Conservation (phyloP, 768 basidiomycete species). For the Antrodiella citrinella region DNA sequence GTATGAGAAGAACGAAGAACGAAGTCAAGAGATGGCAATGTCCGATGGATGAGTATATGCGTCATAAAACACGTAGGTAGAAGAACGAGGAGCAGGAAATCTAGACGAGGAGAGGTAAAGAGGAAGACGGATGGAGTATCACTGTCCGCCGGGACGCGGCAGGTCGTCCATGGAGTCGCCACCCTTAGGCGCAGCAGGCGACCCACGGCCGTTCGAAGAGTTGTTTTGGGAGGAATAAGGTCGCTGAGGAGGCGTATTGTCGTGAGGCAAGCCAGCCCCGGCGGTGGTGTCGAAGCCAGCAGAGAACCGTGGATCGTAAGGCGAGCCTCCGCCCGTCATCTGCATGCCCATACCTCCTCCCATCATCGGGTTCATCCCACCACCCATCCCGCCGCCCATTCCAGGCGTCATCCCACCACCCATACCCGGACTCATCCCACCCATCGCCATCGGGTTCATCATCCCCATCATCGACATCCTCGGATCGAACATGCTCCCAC, state of each 20-base stretch:
- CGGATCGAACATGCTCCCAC: slow-evolving; percentile 56
- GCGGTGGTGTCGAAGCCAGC: slow-evolving; percentile 10
- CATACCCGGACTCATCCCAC: slow-evolving; percentile 30
- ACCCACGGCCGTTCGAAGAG: background rate
- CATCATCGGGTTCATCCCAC: slow-evolving; percentile 7
- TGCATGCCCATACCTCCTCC: slow-evolving; percentile 20
- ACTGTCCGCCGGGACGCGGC: background rate
- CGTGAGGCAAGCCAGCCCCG: slow-evolving; percentile 7
- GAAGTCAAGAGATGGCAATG: background rate
- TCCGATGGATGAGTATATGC: background rate
- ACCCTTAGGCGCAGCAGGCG: background rate
- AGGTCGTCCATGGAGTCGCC: background rate
- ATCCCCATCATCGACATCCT: slow-evolving; percentile 80
- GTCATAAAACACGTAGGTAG: background rate
- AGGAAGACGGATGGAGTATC: background rate
- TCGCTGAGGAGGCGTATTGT: background rate
- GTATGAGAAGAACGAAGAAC: background rate
- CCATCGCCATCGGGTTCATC: slow-evolving; percentile 48
- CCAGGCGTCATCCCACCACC: slow-evolving; percentile 1
- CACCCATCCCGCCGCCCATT: slow-evolving; percentile 33
- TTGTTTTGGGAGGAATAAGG: background rate
- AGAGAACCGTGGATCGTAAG: slow-evolving; percentile 8
- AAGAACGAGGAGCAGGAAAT: background rate
- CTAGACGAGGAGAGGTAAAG: background rate
- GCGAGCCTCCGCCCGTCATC: slow-evolving; percentile 13